Base-by-base conservation (phyloP, 2,329 filamentous ascomycete genomes). In the Cytospora paraplurivora region DNA sequence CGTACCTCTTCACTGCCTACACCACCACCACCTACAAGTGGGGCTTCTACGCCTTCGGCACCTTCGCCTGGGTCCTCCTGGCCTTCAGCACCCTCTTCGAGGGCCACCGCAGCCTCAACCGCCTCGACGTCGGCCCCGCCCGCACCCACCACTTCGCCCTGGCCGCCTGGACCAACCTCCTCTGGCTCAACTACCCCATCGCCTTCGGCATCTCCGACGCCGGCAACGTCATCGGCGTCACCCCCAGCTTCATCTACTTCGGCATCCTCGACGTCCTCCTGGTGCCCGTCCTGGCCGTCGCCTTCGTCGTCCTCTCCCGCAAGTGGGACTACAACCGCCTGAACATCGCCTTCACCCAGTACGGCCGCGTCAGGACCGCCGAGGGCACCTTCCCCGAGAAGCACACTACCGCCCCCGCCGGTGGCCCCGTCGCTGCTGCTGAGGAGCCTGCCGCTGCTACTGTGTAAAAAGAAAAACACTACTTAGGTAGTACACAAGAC, bases 31-130 rank as follows among this genome's bases (percentile, higher is more conserved):
- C 74, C 68, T 85, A 85, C 73, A 85, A 84, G 72, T 85, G 83
- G 83, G 84, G 83, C 7, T 86, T 84, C 76, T 85, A 75, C 69
- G 78, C 74, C 66, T 83, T 84, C 62, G 83, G 82, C 67, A 81
- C 79, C 15, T 65, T 79, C 17, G 79, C 81, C 47, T 82, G 75
- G 63, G 44, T 80, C 7, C 72, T 81, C 56, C 75, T 85, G n/a
- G 77, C 78, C 34, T 72, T 75, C 71, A 77, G 76, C 66, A 82
- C 78, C 2, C 67, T 83, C 35, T 67, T 72, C 56, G 71, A 75
- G 56, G 77, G 79, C 63, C 71, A 71, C 8, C 70, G 72, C 44
- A 71, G 74, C 1, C 59, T 65, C 27, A 79, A 81, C 13, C 68
- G 67, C 47, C 77, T 78, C 52, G 63, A 65, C 19, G 69, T 83